phyloP scores from a whole-genome alignment of 495 filamentous ascomycete genomes.

The Lasiosphaeris hirsuta region DNA sequence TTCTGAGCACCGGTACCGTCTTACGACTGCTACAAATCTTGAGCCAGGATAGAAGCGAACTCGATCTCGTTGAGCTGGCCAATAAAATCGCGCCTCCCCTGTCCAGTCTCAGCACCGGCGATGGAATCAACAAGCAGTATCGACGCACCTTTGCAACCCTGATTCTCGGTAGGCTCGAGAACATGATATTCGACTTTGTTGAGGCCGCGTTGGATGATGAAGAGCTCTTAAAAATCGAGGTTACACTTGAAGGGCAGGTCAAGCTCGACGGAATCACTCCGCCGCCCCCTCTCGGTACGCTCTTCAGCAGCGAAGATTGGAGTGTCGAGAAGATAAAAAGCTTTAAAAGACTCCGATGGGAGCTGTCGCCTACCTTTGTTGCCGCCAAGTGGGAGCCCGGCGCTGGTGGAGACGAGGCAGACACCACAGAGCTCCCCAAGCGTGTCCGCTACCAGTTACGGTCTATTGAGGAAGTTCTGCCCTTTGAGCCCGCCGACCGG shows the following conservation, averaged over 20 bases:
- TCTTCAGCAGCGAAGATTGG: not conserved
- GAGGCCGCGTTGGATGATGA: not conserved
- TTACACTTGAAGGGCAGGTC: not conserved
- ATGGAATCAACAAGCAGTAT: not conserved
- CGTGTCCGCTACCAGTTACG: not conserved
- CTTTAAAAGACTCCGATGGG: not conserved
- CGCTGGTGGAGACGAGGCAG: too few species aligned
- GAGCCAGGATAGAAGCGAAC: not conserved
- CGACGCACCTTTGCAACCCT: slow-evolving; percentile 2
- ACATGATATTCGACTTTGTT: not conserved
- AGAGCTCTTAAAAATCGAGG: not conserved
- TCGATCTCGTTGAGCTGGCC: not conserved
- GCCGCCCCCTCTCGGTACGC: not conserved
- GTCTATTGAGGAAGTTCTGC: too few species aligned
- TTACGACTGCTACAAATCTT: not conserved
- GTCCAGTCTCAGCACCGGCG: not conserved
- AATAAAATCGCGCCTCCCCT: slow-evolving; percentile 1
- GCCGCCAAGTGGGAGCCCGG: not conserved
- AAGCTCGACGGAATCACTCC: not conserved
- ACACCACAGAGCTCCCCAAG: not conserved
- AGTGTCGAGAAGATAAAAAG: not conserved
- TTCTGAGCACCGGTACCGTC: not conserved
- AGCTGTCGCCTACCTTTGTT: slow-evolving; percentile 2
- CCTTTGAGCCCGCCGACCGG: not conserved
- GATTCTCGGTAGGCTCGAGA: not conserved